These are phyloP conservation scores for Gonium pectorale DNA, from an alignment of 139 green algal species.

Conservation along the genomic window DNA sequence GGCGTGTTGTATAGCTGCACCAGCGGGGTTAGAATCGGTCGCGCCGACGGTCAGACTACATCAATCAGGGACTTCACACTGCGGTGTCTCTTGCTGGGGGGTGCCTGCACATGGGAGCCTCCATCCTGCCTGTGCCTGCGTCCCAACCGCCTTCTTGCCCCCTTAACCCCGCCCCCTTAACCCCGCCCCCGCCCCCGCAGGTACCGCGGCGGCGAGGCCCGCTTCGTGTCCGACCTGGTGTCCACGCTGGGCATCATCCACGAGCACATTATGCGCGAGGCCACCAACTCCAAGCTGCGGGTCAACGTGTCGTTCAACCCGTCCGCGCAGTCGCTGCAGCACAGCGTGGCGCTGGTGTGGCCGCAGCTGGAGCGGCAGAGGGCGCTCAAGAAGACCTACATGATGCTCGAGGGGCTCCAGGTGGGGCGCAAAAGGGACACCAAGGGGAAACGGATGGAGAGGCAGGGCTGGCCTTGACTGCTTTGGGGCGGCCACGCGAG, in stretches of 20 bases:
- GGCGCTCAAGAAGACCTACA: conserved; percentile 46
- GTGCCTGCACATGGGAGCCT: no score
- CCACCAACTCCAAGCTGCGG: conserved; percentile 67
- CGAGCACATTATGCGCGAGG: conserved; percentile 70
- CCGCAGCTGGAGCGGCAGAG: conserved; percentile 62
- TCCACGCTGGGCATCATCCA: conserved; percentile 75
- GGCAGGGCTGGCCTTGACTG: no score
- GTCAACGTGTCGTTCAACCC: conserved; percentile 59
- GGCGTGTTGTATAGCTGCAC: no score
- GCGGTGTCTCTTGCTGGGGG: no score
- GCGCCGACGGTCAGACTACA: no score
- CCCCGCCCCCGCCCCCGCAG: conserved; percentile 23
- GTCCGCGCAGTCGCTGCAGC: conserved; percentile 44
- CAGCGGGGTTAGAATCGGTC: no score
- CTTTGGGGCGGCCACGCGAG: no score
- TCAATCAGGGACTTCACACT: no score
- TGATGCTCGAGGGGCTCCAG: conserved; percentile 74
- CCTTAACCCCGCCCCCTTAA: neutral
- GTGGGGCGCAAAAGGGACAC: no score
- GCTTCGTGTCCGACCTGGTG: conserved; percentile 72
- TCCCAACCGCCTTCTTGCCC: no score
- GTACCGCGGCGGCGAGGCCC: conserved; percentile 64
- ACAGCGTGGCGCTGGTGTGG: conserved; percentile 59
- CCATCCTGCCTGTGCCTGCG: no score
- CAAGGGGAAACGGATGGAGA: no score